These are phyloP conservation scores for Colletotrichum sp. DNA, from an alignment of 2,329 filamentous ascomycete genomes.

Conservation along the genomic window DNA sequence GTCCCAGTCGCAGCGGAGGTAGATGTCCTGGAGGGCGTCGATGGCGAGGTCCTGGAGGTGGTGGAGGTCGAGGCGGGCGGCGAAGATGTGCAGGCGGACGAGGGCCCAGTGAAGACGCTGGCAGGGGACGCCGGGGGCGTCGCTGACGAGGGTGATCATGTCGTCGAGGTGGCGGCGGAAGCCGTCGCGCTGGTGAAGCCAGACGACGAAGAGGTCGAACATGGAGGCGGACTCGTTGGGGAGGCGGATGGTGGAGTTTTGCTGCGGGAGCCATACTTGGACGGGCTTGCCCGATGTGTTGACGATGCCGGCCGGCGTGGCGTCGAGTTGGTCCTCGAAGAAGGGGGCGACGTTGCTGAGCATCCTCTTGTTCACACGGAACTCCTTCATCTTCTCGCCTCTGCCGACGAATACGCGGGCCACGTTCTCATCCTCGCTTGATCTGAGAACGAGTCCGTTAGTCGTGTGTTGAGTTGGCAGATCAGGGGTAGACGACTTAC, in stretches of 20 bases:
- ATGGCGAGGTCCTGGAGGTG: slow-evolving; percentile 62
- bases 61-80: slow-evolving; percentile 53
- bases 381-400: slow-evolving; percentile 38
- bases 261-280: slow-evolving; percentile 38
- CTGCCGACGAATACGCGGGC: slow-evolving; percentile 47
- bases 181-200: slow-evolving; percentile 47
- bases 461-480: background rate
- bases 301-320: slow-evolving; percentile 28
- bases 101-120: slow-evolving; percentile 56
- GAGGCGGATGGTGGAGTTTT: slow-evolving; percentile 34
- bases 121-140: slow-evolving; percentile 25
- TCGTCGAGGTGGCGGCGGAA: slow-evolving; percentile 51
- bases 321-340: slow-evolving; percentile 52
- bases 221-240: slow-evolving; percentile 54
- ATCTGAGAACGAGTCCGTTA: background rate
- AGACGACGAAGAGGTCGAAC: slow-evolving; percentile 59
- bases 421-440: slow-evolving; percentile 17
- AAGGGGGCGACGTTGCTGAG: slow-evolving; percentile 53
- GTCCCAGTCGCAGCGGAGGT: slow-evolving; percentile 64
- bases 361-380: slow-evolving; percentile 48
- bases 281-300: slow-evolving; percentile 28
- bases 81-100: slow-evolving; percentile 63
- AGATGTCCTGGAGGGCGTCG: slow-evolving; percentile 64
- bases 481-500: slow-evolving; percentile 5
- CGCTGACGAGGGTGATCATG: slow-evolving; percentile 33